Evolutionary conservation across 2,329 filamentous ascomycete species (phyloP).

Genomic region (Talaromyces albobiverticillius): DNA sequence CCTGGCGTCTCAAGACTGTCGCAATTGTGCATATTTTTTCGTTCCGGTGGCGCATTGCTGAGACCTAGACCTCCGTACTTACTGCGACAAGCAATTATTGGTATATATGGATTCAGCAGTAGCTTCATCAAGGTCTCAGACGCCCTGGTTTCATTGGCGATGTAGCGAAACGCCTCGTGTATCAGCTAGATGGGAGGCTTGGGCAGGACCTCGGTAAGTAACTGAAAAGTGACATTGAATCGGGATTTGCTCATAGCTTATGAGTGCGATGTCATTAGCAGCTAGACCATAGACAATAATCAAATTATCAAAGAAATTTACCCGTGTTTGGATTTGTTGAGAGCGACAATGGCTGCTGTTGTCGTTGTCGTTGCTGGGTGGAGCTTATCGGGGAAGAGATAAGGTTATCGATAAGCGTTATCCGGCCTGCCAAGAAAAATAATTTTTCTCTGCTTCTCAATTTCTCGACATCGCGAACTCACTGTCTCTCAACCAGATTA

Average conservation of each 20-base stretch:
- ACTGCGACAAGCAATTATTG: neutral
- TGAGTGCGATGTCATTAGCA: neutral
- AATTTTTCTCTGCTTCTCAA: constrained; percentile 8
- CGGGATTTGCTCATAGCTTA: neutral
- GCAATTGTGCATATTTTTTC: too few relatives aligned
- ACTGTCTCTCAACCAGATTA: too few relatives aligned
- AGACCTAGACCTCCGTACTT: neutral
- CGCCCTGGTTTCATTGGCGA: constrained; percentile 4
- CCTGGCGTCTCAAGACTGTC: too few relatives aligned
- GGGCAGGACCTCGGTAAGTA: neutral
- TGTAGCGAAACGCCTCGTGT: constrained; percentile 9
- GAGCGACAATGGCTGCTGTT: too few relatives aligned
- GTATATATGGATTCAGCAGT: neutral
- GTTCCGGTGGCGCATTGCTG: neutral
- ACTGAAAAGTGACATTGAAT: neutral
- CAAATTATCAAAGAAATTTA: neutral
- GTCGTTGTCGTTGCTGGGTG: too few relatives aligned
- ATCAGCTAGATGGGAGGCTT: neutral
- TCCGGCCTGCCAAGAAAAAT: constrained; percentile 10
- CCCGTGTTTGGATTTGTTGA: too few relatives aligned
- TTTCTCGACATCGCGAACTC: too few relatives aligned
- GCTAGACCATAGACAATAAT: neutral
- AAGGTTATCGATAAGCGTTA: constrained; percentile 15
- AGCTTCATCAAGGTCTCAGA: neutral
- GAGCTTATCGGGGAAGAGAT: constrained; percentile 7